Evolutionary conservation across 352 stramenopile genomes (phyloP), one percentile per base, ranked within the genome.

Genomic region (Globisporangium splendens): DNA sequence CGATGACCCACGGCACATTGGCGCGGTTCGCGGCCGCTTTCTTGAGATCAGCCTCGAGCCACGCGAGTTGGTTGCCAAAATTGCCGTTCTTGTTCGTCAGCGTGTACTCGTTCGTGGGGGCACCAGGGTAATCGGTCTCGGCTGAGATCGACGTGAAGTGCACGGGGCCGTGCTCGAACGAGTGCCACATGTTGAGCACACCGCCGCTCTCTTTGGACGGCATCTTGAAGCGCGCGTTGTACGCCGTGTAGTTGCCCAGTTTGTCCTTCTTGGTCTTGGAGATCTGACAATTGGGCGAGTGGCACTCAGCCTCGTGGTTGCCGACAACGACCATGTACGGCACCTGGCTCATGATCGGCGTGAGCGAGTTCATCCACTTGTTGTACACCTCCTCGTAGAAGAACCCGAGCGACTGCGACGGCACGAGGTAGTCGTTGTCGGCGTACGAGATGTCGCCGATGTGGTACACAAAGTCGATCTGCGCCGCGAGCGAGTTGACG

Each of bases 371-470:
- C 82, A 96, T 92, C 72, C 74, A 97, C 54, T 79, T 74, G 68
- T 97, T 93, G 70, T 86, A 96, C 8, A 80, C 77, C 47, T 94
- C 73, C 47, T 96, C 87, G 69, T 95, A 96, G 58, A 89, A 89
- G 70, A 96, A 96, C 0, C 77, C 71, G 0, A 73, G 49, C 14
- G 42, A 44, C 50, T 85, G 63, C 2, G 56, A 64, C 21, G 38
- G 31, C 21, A 31, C 66, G 41, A 62, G 56, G 46, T 66, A 73
- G 44, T 70, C 61, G 18, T 76, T 54, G 48, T 77, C 69, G 0
- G 68, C 69, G 46, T 77, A 91, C 62, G 68, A 75, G 24, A 92
- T 82, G 54, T 93, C 83, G 15, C 83, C 85, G 18, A 91, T 47
- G 54, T 95, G 83, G 67, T 81, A 88, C 14, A 91, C 66, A 21